Conservation (phyloP, 2,329 filamentous ascomycete genomes). For the Phoma sp. region DNA sequence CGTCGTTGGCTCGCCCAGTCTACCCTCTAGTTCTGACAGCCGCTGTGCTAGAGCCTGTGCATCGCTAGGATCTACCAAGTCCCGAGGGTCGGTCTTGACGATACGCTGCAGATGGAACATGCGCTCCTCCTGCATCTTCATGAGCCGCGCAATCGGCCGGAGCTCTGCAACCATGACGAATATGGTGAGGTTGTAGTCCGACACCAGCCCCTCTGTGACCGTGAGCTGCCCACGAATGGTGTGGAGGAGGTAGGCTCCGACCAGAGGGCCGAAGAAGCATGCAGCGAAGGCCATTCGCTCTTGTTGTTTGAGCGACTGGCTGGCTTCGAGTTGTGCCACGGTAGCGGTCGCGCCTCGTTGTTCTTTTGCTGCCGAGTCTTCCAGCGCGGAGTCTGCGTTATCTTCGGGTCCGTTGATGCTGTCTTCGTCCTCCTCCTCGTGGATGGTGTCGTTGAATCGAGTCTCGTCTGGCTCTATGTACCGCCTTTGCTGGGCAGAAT, state of each 20-base stretch:
- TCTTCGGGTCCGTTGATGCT: slow-evolving; percentile 22
- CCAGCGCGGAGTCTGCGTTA: slow-evolving; percentile 9
- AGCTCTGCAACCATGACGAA: slow-evolving; percentile 89
- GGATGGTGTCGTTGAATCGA: slow-evolving; percentile 31
- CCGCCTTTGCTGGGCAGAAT: slow-evolving; percentile 53
- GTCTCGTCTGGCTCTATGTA: slow-evolving; percentile 31
- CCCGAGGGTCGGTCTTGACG: slow-evolving; percentile 53
- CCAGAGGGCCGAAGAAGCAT: slow-evolving; percentile 78
- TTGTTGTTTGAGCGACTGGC: slow-evolving; percentile 71
- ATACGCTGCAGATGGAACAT: slow-evolving; percentile 82
- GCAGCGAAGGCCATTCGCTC: slow-evolving; percentile 76
- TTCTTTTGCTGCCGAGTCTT: slow-evolving; percentile 16
- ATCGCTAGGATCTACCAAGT: slow-evolving; percentile 24
- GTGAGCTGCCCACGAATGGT: slow-evolving; percentile 80
- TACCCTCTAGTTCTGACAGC: slow-evolving; percentile 72
- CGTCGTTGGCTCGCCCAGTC: slow-evolving; percentile 54
- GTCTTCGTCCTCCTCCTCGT: slow-evolving; percentile 42
- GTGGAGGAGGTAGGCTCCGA: slow-evolving; percentile 86
- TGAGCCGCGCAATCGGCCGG: slow-evolving; percentile 79
- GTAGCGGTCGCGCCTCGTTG: slow-evolving; percentile 2
- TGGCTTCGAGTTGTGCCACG: slow-evolving; percentile 51
- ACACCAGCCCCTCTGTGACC: slow-evolving; percentile 85
- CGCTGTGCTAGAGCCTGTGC: slow-evolving; percentile 61
- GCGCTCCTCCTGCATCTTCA: slow-evolving; percentile 78
- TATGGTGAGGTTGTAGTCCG: slow-evolving; percentile 90